Evolutionary conservation across 768 basidiomycete species (phyloP).

Genomic region (Peribolospora kevripleyi): DNA sequence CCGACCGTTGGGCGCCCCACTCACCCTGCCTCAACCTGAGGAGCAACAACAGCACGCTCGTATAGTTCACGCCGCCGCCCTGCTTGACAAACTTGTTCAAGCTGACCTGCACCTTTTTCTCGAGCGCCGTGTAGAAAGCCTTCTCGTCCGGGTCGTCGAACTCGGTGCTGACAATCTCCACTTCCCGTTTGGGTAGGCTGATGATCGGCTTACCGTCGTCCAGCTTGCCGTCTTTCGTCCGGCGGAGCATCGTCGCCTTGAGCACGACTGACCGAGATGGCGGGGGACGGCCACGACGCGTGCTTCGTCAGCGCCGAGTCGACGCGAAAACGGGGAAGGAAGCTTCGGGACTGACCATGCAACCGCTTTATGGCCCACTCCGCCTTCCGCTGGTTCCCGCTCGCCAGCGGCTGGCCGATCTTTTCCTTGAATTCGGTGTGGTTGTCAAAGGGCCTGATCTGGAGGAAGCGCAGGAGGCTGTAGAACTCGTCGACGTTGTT

Average conservation of each 20-base stretch:
- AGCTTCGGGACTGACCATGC: conserved; percentile 21
- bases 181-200: conserved; percentile 45
- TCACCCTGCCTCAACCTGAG: conserved; percentile 2
- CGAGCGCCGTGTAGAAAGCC: conserved; percentile 56
- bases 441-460: not conserved
- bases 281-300: not conserved
- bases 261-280: conserved; percentile 30
- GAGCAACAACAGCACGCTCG: conserved; percentile 20
- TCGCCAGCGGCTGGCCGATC: conserved; percentile 55
- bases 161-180: conserved; percentile 46
- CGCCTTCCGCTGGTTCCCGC: conserved; percentile 15
- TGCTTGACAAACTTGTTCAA: conserved; percentile 42
- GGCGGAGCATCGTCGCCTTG: conserved; percentile 65
- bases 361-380: conserved; percentile 51
- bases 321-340: not conserved
- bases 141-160: conserved; percentile 49
- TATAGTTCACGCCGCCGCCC: conserved; percentile 26
- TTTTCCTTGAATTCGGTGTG: conserved; percentile 36
- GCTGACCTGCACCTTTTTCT: conserved; percentile 13
- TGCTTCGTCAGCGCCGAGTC: not conserved
- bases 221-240: conserved; percentile 43
- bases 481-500: conserved; percentile 77
- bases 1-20: not conserved
- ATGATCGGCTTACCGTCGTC: conserved; percentile 59
- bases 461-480: conserved; percentile 54